These are phyloP conservation scores for Salix udensis DNA, from an alignment of 345 rosid genomes.

Conservation along the genomic window DNA sequence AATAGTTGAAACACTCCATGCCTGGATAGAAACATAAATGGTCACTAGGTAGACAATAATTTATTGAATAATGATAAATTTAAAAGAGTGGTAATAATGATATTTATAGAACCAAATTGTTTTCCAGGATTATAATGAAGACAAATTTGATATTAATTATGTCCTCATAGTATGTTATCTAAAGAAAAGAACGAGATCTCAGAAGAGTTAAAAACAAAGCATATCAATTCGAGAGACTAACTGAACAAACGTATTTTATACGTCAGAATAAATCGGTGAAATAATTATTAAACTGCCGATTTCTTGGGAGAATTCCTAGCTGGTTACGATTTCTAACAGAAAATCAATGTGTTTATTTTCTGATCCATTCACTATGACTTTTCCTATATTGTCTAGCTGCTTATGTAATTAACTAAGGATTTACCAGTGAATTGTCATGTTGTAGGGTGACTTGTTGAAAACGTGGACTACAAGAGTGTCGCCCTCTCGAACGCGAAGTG, in stretches of 20 bases:
- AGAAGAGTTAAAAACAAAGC: background rate
- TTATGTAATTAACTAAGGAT: background rate
- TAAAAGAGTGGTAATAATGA: background rate
- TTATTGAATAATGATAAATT: background rate
- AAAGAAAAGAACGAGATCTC: background rate
- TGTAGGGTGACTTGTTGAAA: constrained; percentile 72
- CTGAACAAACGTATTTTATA: no score
- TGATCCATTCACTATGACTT: no score
- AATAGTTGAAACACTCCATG: constrained; percentile 69
- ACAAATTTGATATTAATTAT: background rate
- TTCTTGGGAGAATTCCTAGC: no score
- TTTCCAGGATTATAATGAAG: background rate
- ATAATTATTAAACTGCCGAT: no score
- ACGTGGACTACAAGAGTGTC: constrained; percentile 75
- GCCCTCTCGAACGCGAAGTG: constrained; percentile 54
- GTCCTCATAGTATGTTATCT: background rate
- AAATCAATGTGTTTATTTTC: no score
- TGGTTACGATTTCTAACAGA: no score
- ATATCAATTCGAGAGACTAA: no score
- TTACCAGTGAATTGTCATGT: constrained; percentile 86
- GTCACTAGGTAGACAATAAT: background rate
- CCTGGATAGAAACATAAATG: constrained; percentile 33
- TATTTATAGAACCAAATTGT: background rate
- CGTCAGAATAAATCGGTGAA: no score
- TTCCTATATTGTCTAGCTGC: no score